These are phyloP conservation scores for Diplosphaera chodatii DNA, from an alignment of 139 green algal species.

Conservation along the genomic window DNA sequence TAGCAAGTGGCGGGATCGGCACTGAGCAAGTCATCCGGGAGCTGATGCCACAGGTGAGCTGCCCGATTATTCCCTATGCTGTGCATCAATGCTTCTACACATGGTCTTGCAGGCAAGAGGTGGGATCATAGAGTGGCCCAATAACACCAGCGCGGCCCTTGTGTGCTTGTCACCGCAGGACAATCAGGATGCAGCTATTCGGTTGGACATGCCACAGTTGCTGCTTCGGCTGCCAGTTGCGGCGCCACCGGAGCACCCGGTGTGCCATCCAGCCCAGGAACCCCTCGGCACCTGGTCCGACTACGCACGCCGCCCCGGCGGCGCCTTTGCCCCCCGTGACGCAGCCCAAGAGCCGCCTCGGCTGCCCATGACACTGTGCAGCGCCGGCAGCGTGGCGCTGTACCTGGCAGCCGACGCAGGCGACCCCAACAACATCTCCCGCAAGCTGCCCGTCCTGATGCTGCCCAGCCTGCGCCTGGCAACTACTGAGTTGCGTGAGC, in stretches of 20 bases:
- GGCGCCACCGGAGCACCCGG: slow-evolving; percentile 7
- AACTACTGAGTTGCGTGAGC: not conserved
- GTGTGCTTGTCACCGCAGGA: not conserved
- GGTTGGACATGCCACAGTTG: slow-evolving; percentile 28
- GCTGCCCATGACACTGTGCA: not conserved
- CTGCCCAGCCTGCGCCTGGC: slow-evolving; percentile 12
- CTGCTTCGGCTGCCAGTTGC: slow-evolving; percentile 25
- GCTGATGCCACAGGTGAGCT: not conserved
- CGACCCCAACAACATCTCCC: not conserved
- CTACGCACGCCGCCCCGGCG: not conserved
- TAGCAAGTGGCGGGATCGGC: not conserved
- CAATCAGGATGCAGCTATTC: not conserved
- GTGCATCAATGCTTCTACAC: too few relatives aligned
- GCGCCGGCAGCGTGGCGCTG: not conserved
- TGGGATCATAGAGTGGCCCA: too few relatives aligned
- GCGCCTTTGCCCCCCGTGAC: not conserved
- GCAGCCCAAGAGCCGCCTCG: not conserved
- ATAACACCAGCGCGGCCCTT: too few relatives aligned
- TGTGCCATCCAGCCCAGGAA: slow-evolving; percentile 6
- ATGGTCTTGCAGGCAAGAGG: too few relatives aligned
- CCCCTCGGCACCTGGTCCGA: not conserved
- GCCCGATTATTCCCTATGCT: too few relatives aligned
- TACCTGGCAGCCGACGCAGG: slow-evolving; percentile 1
- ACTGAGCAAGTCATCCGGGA: slow-evolving; percentile 1
- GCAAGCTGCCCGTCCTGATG: slow-evolving; percentile 14